Percentiles rank a stretch among this genome's conserved stretches.
phyloP scores from a whole-genome alignment of 768 basidiomycete genomes.

The Gloeostereum incarnatum region DNA sequence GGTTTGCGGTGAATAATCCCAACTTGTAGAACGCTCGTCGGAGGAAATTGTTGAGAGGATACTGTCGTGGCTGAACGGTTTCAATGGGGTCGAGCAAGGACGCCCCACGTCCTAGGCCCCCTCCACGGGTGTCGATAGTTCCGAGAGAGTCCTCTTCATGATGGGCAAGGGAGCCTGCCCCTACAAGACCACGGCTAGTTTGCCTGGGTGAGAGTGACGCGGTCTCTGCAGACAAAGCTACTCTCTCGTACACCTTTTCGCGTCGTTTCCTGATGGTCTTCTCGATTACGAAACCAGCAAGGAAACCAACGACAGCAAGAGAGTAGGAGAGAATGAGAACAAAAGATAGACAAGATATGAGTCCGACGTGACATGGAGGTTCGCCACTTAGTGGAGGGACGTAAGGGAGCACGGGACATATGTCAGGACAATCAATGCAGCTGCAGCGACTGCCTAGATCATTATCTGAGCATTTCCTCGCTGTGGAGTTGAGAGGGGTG shows the following conservation, averaged over 20 bases:
- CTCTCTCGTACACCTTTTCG: constrained; percentile 62
- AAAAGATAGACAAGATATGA: constrained; percentile 81
- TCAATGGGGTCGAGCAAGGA: constrained; percentile 84
- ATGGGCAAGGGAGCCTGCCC: constrained; percentile 69
- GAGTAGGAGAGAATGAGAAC: constrained; percentile 73
- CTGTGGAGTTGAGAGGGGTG: constrained; percentile 38
- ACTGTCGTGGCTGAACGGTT: constrained; percentile 85
- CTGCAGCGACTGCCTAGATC: constrained; percentile 78
- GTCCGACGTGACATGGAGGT: constrained; percentile 69
- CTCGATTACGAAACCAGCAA: constrained; percentile 59
- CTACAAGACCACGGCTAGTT: constrained; percentile 58
- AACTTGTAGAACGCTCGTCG: constrained; percentile 77
- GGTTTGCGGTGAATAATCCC: constrained; percentile 67
- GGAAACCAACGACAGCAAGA: constrained; percentile 56
- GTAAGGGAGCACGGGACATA: constrained; percentile 73
- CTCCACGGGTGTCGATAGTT: constrained; percentile 50
- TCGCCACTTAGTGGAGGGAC: constrained; percentile 53
- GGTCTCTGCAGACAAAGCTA: constrained; percentile 60
- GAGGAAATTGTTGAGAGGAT: constrained; percentile 76
- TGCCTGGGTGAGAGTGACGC: constrained; percentile 55
- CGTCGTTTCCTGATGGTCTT: constrained; percentile 47
- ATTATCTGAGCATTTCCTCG: constrained; percentile 71
- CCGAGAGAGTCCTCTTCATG: constrained; percentile 63
- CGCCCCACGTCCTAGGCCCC: constrained; percentile 75
- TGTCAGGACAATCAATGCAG: constrained; percentile 87